Base-by-base conservation (phyloP, 1,284 basidiomycete genomes). In the Gomphus bonarii region DNA sequence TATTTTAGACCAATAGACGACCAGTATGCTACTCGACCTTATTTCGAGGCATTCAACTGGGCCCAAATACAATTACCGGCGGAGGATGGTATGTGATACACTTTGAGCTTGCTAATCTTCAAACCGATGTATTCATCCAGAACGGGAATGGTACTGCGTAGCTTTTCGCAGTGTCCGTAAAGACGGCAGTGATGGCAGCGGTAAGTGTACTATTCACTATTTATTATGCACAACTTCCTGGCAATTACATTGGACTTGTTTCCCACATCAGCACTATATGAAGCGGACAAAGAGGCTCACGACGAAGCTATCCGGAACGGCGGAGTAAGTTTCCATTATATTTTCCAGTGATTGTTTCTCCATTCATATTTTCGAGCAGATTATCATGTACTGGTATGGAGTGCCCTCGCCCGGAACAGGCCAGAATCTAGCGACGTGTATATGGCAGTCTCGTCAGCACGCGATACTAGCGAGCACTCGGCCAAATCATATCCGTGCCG, bases 391-490 rank as follows among this genome's bases (percentile, higher is more conserved):
- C 68, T 94, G 92, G 91, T 94, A 92, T 64, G 92, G 91, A 22
- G 79, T 85, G n/a, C 92, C 92, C 1, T 76, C 91, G 64, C 74
- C 75, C 49, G 65, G 73, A 20, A 85, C 84, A 0, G 85, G 91
- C 0, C 75, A 89, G 69, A 95, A 95, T 68, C 81, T 95, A 54
- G 91, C 93, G 2, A 95, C 92, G n/a, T 95, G 93, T 72, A 87
- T 95, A 51, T 97, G 93, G 93, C 88, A 91, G 69, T 90, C 86
- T 42, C 82, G 91, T 4, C 78, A 78, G 61, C 87, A 91, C 62
- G 93, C 93, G 0, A 72, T 84, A 36, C 82, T 82, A 7, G 92
- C 92, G 0, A 91, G 84, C 63, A 80, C 81, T 1, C 80, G 84
- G 5, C 90, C 89, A 12, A 78, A 87, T 63, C 93, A 95, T 65